Base-by-base conservation (phyloP, 108 stramenopile genomes). In the Seminavis robusta region DNA sequence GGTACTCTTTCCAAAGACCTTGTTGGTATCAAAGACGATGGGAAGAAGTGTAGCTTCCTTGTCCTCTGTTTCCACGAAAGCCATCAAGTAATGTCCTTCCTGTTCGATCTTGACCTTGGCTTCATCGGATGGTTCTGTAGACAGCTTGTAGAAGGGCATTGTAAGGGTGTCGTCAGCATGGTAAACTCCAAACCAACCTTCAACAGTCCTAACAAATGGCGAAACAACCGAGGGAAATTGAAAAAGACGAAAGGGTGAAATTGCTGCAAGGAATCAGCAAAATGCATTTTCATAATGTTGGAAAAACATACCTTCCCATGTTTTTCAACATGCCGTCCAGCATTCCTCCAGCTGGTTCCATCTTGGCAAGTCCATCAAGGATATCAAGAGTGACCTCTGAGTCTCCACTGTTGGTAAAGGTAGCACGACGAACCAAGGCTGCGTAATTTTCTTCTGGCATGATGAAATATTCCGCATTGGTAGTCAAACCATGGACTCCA, bases 151-250 rank as follows among this genome's bases (percentile, higher is more conserved):
- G 59, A 89, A 98, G 26, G 97, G 97, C 73, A 88, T 77, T 45
- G 80, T 79, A 19, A 88, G 64, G 23, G 72, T 61, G 33, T 86
- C 83, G 31, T 83, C 83, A 44, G 69, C 88, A 72, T 95, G 94
- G 67, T 94, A 90, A 11, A 95, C 97, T 21, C 93, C 92, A 74
- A 95, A 89, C 97, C 97, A 97, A 71, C 92, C 96, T 63, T 97
- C 97, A 28, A 97, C 58, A 28, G 97, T 97, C 11, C n/a, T n/a
- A n/a, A n/a, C n/a, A n/a, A n/a, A n/a, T n/a, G n/a, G n/a, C n/a
- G n/a, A n/a, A n/a, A n/a, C n/a, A n/a, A n/a, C n/a, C n/a, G n/a
- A n/a, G n/a, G n/a, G n/a, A n/a, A n/a, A n/a, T n/a, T n/a, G n/a
- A n/a, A n/a, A n/a, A n/a, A n/a, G n/a, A n/a, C n/a, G n/a, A n/a